Conservation (phyloP, 768 basidiomycete species). For the Calocybe indica region DNA sequence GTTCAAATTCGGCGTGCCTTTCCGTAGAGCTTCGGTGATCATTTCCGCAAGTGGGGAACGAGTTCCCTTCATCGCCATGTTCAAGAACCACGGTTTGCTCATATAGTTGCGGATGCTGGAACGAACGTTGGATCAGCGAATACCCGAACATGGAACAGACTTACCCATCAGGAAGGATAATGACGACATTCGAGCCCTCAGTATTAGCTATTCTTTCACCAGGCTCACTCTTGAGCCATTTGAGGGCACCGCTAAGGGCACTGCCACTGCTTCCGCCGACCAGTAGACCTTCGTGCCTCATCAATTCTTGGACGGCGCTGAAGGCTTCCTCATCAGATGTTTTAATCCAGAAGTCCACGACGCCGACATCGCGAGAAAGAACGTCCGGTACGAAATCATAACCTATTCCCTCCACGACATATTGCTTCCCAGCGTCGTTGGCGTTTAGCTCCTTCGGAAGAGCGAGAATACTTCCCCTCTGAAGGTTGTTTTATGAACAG, state of each 20-base stretch:
- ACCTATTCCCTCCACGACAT: constrained; percentile 94
- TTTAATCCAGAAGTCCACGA: constrained; percentile 84
- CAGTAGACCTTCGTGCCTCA: constrained; percentile 82
- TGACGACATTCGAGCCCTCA: constrained; percentile 79
- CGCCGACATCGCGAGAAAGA: constrained; percentile 52
- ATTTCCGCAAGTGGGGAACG: constrained; percentile 45
- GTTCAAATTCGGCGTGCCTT: no score
- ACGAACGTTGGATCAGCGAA: background rate
- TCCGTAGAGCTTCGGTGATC: constrained; percentile 31
- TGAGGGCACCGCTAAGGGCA: constrained; percentile 68
- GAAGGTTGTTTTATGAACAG: constrained; percentile 7
- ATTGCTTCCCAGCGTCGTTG: constrained; percentile 42
- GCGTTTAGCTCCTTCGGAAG: constrained; percentile 59
- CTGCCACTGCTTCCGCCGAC: constrained; percentile 94
- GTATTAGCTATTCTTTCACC: constrained; percentile 61
- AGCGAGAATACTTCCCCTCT: constrained; percentile 89
- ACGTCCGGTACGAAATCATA: constrained; percentile 92
- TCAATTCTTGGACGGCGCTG: constrained; percentile 63
- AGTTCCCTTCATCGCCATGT: constrained; percentile 52
- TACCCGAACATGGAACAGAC: constrained; percentile 18
- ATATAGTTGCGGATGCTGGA: constrained; percentile 87
- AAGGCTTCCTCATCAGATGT: constrained; percentile 79
- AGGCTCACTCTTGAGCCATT: constrained; percentile 68
- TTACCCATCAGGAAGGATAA: constrained; percentile 87
- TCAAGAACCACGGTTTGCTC: constrained; percentile 88